Evolutionary conservation across 805 yeast species (phyloP).

Genomic region (Diddensiella santjacobensis): DNA sequence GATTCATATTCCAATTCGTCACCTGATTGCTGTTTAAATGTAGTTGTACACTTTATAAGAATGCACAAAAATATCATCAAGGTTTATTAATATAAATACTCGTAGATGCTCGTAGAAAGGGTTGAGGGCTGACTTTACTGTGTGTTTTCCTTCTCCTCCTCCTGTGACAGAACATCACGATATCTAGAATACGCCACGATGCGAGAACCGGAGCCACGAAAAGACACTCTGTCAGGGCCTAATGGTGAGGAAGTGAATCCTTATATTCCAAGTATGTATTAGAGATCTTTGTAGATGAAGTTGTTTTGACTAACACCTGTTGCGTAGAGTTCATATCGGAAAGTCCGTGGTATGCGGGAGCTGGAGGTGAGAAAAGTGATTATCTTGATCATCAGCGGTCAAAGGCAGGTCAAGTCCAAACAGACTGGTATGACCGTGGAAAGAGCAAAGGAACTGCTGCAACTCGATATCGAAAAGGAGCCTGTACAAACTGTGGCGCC

Average conservation of each 20-base stretch:
- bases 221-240: background rate
- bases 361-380: slow-evolving; percentile 20
- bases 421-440: slow-evolving; percentile 34
- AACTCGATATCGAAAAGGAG: slow-evolving; percentile 36
- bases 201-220: background rate
- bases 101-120: too few species aligned
- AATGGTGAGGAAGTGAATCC: slow-evolving; percentile 32
- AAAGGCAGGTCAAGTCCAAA: slow-evolving; percentile 17
- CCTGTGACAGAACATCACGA: too few species aligned
- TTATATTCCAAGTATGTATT: slow-evolving; percentile 30
- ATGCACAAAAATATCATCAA: background rate
- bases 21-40: slow-evolving; percentile 71
- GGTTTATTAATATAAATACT: too few species aligned
- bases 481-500: slow-evolving; percentile 60
- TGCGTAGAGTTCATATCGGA: slow-evolving; percentile 26
- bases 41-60: background rate
- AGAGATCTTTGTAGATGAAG: too few species aligned
- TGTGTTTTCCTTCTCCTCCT: too few species aligned
- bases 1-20: slow-evolving; percentile 93
- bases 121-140: too few species aligned
- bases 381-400: slow-evolving; percentile 30
- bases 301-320: too few species aligned
- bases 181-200: too few species aligned
- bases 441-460: slow-evolving; percentile 27
- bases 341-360: slow-evolving; percentile 32